Conservation (phyloP, 805 yeast genomes). For the Candida oleophila region DNA sequence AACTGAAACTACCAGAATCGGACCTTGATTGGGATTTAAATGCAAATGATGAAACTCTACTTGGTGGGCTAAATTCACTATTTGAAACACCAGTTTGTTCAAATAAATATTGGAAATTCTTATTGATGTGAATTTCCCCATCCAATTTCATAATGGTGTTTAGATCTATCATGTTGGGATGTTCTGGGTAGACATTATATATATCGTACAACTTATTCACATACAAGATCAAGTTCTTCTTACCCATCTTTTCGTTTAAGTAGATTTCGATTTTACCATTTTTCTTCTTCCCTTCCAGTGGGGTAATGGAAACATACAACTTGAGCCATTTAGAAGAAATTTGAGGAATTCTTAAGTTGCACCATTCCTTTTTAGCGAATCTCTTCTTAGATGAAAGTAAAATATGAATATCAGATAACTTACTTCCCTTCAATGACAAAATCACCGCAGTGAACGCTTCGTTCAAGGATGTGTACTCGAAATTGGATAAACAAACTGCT, state of each 20-base stretch:
- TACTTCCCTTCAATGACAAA: constrained; percentile 55
- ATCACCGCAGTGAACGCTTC: constrained; percentile 68
- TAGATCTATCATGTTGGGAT: constrained; percentile 53
- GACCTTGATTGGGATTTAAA: constrained; percentile 15
- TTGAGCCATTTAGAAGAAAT: constrained; percentile 58
- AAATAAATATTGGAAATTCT: constrained; percentile 33
- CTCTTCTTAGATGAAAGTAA: constrained; percentile 50
- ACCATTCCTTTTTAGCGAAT: constrained; percentile 56
- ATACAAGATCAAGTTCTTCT: constrained; percentile 52
- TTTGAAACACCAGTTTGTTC: constrained; percentile 10
- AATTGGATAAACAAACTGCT: constrained; percentile 53
- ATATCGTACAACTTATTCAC: constrained; percentile 44
- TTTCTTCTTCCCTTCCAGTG: constrained; percentile 41
- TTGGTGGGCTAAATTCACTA: constrained; percentile 12
- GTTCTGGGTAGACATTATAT: constrained; percentile 60
- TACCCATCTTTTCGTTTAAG: constrained; percentile 44
- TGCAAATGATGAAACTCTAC: constrained; percentile 9
- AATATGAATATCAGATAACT: constrained; percentile 57
- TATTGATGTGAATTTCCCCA: constrained; percentile 54
- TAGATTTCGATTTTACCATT: constrained; percentile 56
- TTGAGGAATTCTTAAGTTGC: constrained; percentile 58
- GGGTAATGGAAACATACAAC: constrained; percentile 50
- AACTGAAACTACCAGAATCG: constrained; percentile 12
- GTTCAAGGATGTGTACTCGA: constrained; percentile 54
- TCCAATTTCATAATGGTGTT: constrained; percentile 55